A percentile compares a stretch with the other conserved stretches of the same genome.
These are phyloP conservation scores for Gonapodya prolifera DNA, from an alignment of 192 early-diverging fungal species.

Conservation along the genomic window DNA sequence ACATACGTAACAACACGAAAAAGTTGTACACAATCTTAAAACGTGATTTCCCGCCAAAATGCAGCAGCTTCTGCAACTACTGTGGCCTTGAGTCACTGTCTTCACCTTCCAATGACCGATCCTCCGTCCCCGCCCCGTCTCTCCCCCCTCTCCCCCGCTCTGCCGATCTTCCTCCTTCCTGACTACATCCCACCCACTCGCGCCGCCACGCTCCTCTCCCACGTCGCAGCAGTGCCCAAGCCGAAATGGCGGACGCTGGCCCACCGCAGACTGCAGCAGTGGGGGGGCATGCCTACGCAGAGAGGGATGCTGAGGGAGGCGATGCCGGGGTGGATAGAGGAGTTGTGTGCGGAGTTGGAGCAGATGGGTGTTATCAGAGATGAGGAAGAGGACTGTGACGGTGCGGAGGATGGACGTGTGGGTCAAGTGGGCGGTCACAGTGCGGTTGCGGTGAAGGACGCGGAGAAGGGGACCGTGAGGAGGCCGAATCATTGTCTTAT, in stretches of 20 bases:
- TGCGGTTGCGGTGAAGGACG: neutral
- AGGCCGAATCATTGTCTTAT: conserved; percentile 33
- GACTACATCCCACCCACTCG: neutral
- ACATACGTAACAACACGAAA: neutral
- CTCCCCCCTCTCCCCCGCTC: neutral
- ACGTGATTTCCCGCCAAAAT: neutral
- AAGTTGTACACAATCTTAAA: neutral
- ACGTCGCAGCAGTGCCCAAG: neutral
- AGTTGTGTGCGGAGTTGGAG: neutral
- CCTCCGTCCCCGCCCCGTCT: neutral
- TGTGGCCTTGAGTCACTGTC: neutral
- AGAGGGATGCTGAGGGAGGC: neutral
- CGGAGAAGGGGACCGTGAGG: neutral
- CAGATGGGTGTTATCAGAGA: neutral
- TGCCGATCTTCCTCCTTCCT: neutral
- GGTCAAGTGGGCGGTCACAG: no score
- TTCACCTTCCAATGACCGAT: no score
- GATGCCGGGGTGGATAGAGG: neutral
- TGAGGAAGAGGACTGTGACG: neutral
- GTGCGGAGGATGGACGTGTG: neutral
- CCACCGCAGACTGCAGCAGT: conserved; percentile 1
- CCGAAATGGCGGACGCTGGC: neutral
- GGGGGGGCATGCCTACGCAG: neutral
- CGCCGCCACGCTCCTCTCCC: neutral
- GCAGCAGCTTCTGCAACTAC: neutral